phyloP scores from a whole-genome alignment of 73 alveolate genomes.

The Breviolum minutum region DNA sequence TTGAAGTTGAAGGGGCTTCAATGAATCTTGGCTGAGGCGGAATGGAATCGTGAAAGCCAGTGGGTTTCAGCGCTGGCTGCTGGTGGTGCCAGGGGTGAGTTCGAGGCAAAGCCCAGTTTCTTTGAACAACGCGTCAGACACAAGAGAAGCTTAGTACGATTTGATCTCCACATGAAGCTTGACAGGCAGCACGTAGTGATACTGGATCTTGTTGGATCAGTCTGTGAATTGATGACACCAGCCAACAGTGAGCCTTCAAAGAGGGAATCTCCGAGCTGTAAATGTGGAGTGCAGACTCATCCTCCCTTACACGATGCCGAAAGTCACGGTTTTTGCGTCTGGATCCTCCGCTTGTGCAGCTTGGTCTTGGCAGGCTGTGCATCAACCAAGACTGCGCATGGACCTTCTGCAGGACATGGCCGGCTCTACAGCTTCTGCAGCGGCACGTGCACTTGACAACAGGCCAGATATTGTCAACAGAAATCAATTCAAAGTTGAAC shows the following conservation, averaged over 20 bases:
- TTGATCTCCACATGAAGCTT: too few species aligned
- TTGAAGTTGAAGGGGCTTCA: too few species aligned
- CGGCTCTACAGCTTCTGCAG: slow-evolving; percentile 62
- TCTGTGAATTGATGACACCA: too few species aligned
- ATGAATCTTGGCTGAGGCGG: slow-evolving; percentile 15
- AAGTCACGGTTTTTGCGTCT: background rate
- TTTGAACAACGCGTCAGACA: background rate
- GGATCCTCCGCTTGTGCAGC: background rate
- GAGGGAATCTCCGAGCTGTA: too few species aligned
- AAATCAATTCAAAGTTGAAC: too few species aligned
- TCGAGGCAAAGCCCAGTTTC: slow-evolving; percentile 15
- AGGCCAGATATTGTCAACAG: too few species aligned
- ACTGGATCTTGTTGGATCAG: too few species aligned
- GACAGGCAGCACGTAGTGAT: too few species aligned
- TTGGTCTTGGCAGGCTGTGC: slow-evolving; percentile 8
- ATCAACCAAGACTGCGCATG: slow-evolving; percentile 41
- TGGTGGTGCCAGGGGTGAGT: slow-evolving; percentile 78
- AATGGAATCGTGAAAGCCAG: slow-evolving; percentile 85
- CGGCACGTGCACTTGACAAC: slow-evolving; percentile 39
- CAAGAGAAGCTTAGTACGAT: too few species aligned
- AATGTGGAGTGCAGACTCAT: too few species aligned
- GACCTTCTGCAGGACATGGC: slow-evolving; percentile 53
- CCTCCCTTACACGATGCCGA: too few species aligned
- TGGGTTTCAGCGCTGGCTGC: slow-evolving; percentile 93
- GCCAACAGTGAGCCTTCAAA: too few species aligned